Evolutionary conservation across 2,329 filamentous ascomycete species (phyloP), one percentile per base, ranked within the genome.

Genomic region (Lasiodiplodia citricola): DNA sequence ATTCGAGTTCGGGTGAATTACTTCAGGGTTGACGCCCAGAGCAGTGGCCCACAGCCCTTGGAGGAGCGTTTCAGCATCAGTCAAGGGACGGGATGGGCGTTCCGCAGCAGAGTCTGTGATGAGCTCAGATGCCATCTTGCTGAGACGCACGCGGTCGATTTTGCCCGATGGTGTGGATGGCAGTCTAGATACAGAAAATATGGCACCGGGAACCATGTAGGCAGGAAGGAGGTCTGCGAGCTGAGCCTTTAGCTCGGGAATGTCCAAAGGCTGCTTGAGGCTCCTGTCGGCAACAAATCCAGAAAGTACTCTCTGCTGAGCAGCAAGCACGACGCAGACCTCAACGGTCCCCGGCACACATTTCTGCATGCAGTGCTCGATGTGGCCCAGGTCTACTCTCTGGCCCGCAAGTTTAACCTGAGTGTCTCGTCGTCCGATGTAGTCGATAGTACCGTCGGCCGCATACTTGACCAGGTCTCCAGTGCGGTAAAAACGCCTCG

Each of bases 311-410:
- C 51, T 23, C 13, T 25, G 51, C 51, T 28, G 21, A 54, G 51
- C 21, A 25, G 51, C 51, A 25, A 54, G n/a, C 13, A 54, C 51
- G 13, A 31, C 51, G 5, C 51, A 54, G 5, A 54, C 51, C 23
- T 54, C 21, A 21, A 25, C 51, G 10, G 21, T 23, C 51, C 21
- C 13, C 2, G 51, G 51, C 23, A 54, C 51, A 28, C 51, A 54
- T 21, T 28, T 23, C 25, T 28, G 51, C 51, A 54, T 54, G 51
- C 51, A 31, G 14, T 83, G 78, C 68, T 84, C 82, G 55, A 84
- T 82, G 69, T 84, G 82, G 18, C 79, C 82, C 8, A 84, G 72
- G 68, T 84, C 82, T 51, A 84, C 80, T 0, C 82, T 79, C 68
- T 82, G 80, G 4, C 82, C 82, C 37, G 82, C 80, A 54, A 84